A percentile compares a stretch with the other conserved stretches of the same genome.
Conservation (phyloP, 2,329 filamentous ascomycete species). For the Talaromyces albobiverticillius region DNA sequence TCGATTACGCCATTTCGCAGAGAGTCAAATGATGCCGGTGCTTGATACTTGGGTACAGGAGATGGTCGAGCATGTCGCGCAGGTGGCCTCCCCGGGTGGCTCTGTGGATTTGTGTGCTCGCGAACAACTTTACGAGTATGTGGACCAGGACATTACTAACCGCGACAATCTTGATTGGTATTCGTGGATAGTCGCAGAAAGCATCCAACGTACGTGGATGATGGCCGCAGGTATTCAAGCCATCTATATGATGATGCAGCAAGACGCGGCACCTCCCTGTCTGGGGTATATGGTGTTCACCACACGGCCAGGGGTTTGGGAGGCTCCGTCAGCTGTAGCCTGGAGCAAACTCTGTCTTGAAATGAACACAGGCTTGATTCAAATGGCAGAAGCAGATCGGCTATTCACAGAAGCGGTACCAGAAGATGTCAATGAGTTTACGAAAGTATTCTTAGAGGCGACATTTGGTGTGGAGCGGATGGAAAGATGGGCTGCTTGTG, state of each 20-base stretch:
- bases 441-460: constrained; percentile 1
- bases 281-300: not conserved
- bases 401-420: constrained; percentile 1
- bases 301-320: not conserved
- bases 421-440: constrained; percentile 3
- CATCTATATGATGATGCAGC: constrained; percentile 5
- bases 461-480: constrained; percentile 2
- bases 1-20: constrained; percentile 1
- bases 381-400: constrained; percentile 1
- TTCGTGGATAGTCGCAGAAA: constrained; percentile 6
- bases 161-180: constrained; percentile 6
- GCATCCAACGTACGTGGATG: constrained; percentile 9
- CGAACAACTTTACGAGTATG: not conserved
- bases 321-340: not conserved
- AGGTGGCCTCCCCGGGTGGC: not conserved
- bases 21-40: not conserved
- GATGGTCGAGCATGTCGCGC: not conserved
- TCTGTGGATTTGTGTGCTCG: not conserved
- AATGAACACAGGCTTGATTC: not conserved
- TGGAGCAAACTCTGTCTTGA: constrained; percentile 2
- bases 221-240: not conserved
- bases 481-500: not conserved
- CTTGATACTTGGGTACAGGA: not conserved
- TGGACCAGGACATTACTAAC: not conserved
- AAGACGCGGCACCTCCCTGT: not conserved